Conservation (phyloP, 1,139 yeast genomes). For the Geotrichum aggregatum region DNA sequence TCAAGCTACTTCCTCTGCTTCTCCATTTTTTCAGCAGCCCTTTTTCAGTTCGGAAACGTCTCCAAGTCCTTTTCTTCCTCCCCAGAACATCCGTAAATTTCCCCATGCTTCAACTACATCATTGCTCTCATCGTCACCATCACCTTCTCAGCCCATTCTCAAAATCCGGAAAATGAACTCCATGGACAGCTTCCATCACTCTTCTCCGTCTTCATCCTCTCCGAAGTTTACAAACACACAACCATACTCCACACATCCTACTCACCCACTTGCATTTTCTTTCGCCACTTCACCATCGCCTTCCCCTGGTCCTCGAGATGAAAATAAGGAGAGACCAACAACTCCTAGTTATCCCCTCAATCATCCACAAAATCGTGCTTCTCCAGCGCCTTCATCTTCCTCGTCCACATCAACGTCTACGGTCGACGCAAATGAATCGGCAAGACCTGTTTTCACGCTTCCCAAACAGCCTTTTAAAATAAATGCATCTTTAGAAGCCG, state of each 20-base stretch:
- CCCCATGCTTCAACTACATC: not conserved
- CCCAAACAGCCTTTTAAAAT: constrained; percentile 22
- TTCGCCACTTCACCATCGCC: constrained; percentile 20
- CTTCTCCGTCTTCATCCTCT: constrained; percentile 1
- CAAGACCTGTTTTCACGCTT: constrained; percentile 8
- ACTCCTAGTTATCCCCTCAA: constrained; percentile 9
- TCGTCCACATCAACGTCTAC: constrained; percentile 18
- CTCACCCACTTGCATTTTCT: constrained; percentile 21
- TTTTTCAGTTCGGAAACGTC: constrained; percentile 17
- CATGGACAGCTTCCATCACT: constrained; percentile 5
- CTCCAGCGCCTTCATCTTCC: constrained; percentile 9
- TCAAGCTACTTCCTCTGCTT: not conserved
- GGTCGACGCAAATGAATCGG: constrained; percentile 2
- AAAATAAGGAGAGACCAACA: not conserved
- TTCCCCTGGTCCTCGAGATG: constrained; percentile 17
- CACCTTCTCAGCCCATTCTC: constrained; percentile 13
- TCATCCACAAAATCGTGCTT: not conserved
- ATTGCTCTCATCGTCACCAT: constrained; percentile 1
- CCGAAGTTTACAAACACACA: constrained; percentile 11
- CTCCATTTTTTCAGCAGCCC: constrained; percentile 21
- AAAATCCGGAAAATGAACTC: constrained; percentile 16
- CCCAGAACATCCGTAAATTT: constrained; percentile 5
- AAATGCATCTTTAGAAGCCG: constrained; percentile 31
- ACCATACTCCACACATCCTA: constrained; percentile 13
- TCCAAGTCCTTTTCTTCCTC: constrained; percentile 9